Evolutionary conservation across 1,284 basidiomycete genomes (phyloP).

Genomic region (Puccinia novopanici): DNA sequence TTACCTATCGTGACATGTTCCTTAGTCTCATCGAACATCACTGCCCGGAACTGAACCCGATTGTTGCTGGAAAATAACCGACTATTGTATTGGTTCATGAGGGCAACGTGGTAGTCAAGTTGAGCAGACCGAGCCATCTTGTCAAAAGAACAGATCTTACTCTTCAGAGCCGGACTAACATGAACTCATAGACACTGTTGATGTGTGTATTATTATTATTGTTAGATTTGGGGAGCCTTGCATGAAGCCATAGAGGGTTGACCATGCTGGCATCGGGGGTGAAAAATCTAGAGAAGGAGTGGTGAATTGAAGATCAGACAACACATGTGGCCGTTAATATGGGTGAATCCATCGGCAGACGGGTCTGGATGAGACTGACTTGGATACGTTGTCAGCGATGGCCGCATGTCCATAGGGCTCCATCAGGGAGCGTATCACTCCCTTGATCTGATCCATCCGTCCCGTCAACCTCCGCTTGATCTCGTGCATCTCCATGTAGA

Average conservation of each 20-base stretch:
- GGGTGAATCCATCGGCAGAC: no score
- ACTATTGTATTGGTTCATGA: not conserved
- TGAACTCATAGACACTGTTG: constrained; percentile 19
- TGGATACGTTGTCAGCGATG: constrained; percentile 14
- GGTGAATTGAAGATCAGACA: not conserved
- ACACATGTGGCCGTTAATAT: no score
- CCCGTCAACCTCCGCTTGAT: no score
- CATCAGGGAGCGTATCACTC: constrained; percentile 1
- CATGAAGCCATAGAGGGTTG: constrained; percentile 1
- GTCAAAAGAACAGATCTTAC: not conserved
- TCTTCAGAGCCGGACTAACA: not conserved
- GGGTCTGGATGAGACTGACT: not conserved
- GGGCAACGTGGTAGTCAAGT: not conserved
- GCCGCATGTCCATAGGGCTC: constrained; percentile 14
- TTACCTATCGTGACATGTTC: constrained; percentile 26
- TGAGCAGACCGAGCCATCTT: not conserved
- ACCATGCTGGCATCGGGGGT: not conserved
- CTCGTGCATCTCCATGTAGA: not conserved
- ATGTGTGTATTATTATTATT: no score
- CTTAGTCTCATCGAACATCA: constrained; percentile 28
- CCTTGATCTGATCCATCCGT: not conserved
- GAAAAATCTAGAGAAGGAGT: constrained; percentile 2
- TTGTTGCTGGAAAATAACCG: constrained; percentile 26
- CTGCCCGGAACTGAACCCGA: constrained; percentile 4
- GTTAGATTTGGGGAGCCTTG: constrained; percentile 7